A percentile compares a stretch with the other conserved stretches of the same genome.
These are phyloP conservation scores for Fomitiporia mediterranea DNA, from an alignment of 1,284 basidiomycete genomes.

Conservation along the genomic window DNA sequence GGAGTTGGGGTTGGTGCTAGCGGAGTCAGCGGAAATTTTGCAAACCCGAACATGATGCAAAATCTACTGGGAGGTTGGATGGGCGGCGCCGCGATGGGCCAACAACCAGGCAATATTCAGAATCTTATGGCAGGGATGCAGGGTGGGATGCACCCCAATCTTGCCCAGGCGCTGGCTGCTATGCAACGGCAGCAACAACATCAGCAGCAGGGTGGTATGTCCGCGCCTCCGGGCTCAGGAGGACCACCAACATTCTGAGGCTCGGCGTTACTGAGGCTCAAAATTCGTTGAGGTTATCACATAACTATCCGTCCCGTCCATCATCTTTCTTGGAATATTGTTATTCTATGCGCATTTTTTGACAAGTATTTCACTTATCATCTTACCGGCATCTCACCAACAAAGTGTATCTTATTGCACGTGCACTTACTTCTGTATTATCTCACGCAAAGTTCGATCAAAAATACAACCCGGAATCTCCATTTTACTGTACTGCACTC, in stretches of 20 bases:
- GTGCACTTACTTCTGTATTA: too few relatives aligned
- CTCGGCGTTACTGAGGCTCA: too few relatives aligned
- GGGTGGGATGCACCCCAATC: conserved; percentile 16
- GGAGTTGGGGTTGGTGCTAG: neutral
- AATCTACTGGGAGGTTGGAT: conserved; percentile 1
- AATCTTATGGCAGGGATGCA: conserved; percentile 1
- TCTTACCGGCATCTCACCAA: too few relatives aligned
- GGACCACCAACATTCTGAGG: neutral
- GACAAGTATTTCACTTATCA: too few relatives aligned
- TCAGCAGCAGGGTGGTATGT: conserved; percentile 16
- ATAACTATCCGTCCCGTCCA: too few relatives aligned
- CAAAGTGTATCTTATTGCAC: too few relatives aligned
- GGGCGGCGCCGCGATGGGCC: neutral
- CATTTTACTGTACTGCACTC: too few relatives aligned
- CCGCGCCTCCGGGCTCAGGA: conserved; percentile 12
- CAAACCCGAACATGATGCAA: neutral
- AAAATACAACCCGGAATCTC: too few relatives aligned
- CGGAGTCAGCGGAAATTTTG: neutral
- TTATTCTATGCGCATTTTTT: too few relatives aligned
- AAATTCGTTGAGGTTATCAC: too few relatives aligned
- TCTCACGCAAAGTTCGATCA: too few relatives aligned
- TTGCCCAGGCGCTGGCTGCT: conserved; percentile 4
- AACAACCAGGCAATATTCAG: conserved; percentile 10
- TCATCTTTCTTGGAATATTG: too few relatives aligned
- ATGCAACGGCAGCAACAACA: conserved; percentile 21